These are phyloP conservation scores for Rubia yunnanensis DNA, from an alignment of 257 asterid genomes.

Conservation along the genomic window DNA sequence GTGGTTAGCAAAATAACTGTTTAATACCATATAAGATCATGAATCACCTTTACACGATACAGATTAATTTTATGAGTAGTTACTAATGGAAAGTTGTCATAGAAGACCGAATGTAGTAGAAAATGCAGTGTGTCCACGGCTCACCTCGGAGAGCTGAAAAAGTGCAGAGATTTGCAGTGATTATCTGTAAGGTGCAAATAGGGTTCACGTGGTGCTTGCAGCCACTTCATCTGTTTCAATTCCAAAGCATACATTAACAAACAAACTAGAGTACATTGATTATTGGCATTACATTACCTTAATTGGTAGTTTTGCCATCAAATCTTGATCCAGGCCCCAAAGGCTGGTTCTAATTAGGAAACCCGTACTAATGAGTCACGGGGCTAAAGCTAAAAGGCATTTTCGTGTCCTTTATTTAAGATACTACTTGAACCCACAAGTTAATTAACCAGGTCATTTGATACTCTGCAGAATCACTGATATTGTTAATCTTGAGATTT, in stretches of 20 bases:
- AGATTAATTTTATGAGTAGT: too few species aligned
- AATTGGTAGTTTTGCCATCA: neutral
- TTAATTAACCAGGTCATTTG: neutral
- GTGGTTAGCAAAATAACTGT: too few species aligned
- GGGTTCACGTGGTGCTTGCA: slow-evolving; percentile 14
- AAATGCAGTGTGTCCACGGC: too few species aligned
- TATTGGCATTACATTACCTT: neutral
- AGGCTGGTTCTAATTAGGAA: neutral
- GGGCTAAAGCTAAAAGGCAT: neutral
- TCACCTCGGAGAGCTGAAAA: neutral
- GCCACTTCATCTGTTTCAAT: slow-evolving; percentile 5
- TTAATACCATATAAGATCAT: too few species aligned
- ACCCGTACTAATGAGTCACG: neutral
- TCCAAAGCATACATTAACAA: neutral
- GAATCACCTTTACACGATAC: too few species aligned
- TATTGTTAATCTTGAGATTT: neutral
- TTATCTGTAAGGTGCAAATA: slow-evolving; percentile 3
- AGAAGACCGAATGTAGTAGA: too few species aligned
- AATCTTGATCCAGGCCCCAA: neutral
- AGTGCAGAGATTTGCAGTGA: neutral
- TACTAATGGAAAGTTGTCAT: too few species aligned
- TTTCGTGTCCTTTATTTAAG: neutral
- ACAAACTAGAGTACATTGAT: neutral
- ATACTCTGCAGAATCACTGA: neutral
- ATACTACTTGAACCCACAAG: neutral